A percentile compares a stretch with the other conserved stretches of the same genome.
These are phyloP conservation scores for Penicillium hordei DNA, from an alignment of 2,329 filamentous ascomycete genomes.

Conservation along the genomic window DNA sequence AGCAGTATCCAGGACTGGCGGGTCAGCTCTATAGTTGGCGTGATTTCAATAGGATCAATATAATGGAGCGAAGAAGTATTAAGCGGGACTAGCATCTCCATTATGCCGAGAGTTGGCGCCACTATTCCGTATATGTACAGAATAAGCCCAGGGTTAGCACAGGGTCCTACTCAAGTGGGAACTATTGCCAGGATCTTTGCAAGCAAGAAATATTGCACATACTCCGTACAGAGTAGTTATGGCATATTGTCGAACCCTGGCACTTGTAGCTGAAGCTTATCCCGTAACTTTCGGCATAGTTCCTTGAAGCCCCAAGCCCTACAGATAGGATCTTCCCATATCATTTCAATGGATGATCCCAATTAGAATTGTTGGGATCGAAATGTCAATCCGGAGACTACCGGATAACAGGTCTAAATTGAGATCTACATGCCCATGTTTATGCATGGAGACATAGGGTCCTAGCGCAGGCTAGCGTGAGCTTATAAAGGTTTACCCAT, in stretches of 20 bases:
- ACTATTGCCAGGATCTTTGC: neutral
- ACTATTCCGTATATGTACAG: neutral
- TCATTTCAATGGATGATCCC: neutral
- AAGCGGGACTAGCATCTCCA: conserved; percentile 2
- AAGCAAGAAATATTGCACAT: neutral
- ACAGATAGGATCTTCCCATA: neutral
- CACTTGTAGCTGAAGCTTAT: neutral
- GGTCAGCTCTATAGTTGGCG: conserved; percentile 5
- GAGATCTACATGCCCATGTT: neutral
- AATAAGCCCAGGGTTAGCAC: neutral
- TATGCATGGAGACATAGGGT: neutral
- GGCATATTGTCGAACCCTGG: neutral
- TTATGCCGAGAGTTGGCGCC: neutral
- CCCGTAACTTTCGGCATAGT: neutral
- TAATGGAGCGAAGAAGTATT: neutral
- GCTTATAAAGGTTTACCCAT: neutral
- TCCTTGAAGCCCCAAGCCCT: neutral
- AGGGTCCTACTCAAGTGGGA: neutral
- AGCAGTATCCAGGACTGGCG: neutral
- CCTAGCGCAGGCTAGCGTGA: neutral
- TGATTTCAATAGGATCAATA: neutral
- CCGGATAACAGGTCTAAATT: neutral
- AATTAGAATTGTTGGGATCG: neutral
- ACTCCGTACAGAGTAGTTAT: neutral
- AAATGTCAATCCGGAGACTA: neutral